phyloP scores from a whole-genome alignment of 257 asterid genomes.

The Voacanga thouarsii region DNA sequence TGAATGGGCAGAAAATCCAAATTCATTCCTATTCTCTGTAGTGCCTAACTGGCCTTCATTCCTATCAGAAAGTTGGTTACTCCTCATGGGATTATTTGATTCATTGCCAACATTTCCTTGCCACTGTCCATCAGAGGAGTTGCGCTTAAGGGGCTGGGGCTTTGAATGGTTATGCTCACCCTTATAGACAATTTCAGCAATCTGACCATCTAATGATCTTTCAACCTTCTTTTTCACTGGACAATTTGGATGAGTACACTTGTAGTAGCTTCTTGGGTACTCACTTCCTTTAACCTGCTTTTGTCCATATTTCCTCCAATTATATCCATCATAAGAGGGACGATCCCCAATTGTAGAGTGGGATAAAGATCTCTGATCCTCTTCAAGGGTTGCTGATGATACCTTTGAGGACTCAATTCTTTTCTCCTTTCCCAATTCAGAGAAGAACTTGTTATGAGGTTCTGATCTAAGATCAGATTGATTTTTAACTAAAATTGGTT shows the following conservation, averaged over 20 bases:
- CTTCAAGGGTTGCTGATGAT: slow-evolving; percentile 29
- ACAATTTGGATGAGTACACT: slow-evolving; percentile 77
- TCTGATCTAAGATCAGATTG: slow-evolving; percentile 22
- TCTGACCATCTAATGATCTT: slow-evolving; percentile 48
- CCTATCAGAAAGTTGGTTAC: slow-evolving; percentile 21
- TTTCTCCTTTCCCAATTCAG: slow-evolving; percentile 16
- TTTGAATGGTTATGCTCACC: slow-evolving; percentile 76
- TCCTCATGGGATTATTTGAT: slow-evolving; percentile 18
- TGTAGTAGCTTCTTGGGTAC: slow-evolving; percentile 79
- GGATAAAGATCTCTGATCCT: slow-evolving; percentile 27
- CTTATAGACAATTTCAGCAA: slow-evolving; percentile 68
- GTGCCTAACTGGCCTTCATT: slow-evolving; percentile 22
- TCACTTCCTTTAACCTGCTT: slow-evolving; percentile 88
- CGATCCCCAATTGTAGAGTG: slow-evolving; percentile 32
- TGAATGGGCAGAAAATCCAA: slow-evolving; percentile 31
- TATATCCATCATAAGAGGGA: slow-evolving; percentile 66
- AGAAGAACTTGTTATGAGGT: slow-evolving; percentile 14
- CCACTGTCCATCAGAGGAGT: slow-evolving; percentile 32
- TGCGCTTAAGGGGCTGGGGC: slow-evolving; percentile 38
- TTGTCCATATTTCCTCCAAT: slow-evolving; percentile 93
- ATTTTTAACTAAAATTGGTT: slow-evolving; percentile 23
- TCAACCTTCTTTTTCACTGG: slow-evolving; percentile 82
- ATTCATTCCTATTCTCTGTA: slow-evolving; percentile 22
- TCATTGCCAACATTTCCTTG: slow-evolving; percentile 25
- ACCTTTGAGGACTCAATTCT: slow-evolving; percentile 16